These are phyloP conservation scores for Urostyla sp. DNA, from an alignment of 73 alveolate genomes.

Conservation along the genomic window DNA sequence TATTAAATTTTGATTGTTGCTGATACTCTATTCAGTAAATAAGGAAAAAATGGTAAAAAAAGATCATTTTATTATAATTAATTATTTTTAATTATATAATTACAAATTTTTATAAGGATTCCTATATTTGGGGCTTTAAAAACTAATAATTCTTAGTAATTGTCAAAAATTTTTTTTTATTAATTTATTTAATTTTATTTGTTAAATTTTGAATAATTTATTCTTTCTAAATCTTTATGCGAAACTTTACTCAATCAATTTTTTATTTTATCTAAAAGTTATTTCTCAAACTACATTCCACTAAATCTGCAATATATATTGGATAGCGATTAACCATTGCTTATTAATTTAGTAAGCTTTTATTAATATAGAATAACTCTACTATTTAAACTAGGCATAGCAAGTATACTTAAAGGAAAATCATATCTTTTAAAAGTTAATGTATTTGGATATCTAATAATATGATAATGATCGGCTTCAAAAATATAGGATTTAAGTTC, in stretches of 20 bases:
- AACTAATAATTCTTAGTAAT: constrained; percentile 49
- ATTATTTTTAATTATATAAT: not conserved
- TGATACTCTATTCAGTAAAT: constrained; percentile 43
- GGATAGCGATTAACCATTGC: not conserved
- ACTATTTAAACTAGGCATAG: not conserved
- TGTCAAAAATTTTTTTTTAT: constrained; percentile 33
- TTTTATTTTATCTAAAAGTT: not conserved
- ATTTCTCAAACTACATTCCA: constrained; percentile 45
- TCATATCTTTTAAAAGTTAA: constrained; percentile 24
- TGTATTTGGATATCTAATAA: constrained; percentile 41
- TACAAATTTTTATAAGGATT: constrained; percentile 9
- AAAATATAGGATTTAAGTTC: not conserved
- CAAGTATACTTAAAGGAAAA: not conserved
- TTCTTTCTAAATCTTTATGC: not conserved
- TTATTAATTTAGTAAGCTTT: constrained; percentile 4
- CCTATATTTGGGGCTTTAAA: constrained; percentile 15
- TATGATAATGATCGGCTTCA: not conserved
- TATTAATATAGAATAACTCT: constrained; percentile 13
- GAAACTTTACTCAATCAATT: constrained; percentile 25
- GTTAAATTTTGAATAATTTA: not conserved
- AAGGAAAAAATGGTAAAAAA: constrained; percentile 34
- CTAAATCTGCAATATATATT: constrained; percentile 20
- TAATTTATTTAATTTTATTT: not conserved
- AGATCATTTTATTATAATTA: not conserved
- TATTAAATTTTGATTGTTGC: constrained; percentile 54